Conservation (phyloP, 805 yeast genomes). For the Yarrowia phangngaensis region DNA sequence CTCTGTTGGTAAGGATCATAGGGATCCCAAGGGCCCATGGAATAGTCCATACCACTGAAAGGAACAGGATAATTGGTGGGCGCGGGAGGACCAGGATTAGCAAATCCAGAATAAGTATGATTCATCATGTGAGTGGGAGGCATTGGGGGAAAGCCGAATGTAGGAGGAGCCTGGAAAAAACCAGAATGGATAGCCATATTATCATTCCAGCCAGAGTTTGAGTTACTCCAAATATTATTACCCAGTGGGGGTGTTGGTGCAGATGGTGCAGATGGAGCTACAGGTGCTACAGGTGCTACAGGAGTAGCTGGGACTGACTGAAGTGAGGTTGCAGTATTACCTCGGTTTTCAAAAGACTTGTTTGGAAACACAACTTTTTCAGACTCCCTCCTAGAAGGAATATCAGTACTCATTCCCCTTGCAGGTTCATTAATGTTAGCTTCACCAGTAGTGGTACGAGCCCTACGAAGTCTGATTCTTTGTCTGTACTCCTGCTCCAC, state of each 20-base stretch:
- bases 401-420: constrained; percentile 2
- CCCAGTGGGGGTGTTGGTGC: constrained; percentile 11
- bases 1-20: constrained; percentile 20
- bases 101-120: not conserved
- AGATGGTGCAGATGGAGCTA: not conserved
- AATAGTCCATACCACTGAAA: constrained; percentile 10
- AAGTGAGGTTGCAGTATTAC: too few relatives aligned
- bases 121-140: constrained; percentile 16
- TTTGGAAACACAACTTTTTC: too few relatives aligned
- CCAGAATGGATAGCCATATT: constrained; percentile 10
- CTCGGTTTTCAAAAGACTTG: too few relatives aligned
- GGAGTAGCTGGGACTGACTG: too few relatives aligned
- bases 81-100: constrained; percentile 9
- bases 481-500: constrained; percentile 22
- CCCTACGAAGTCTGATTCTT: constrained; percentile 6
- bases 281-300: too few relatives aligned
- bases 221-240: constrained; percentile 20
- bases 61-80: constrained; percentile 7
- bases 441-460: not conserved
- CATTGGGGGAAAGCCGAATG: constrained; percentile 8
- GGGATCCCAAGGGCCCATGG: constrained; percentile 19
- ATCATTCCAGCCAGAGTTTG: constrained; percentile 13
- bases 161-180: constrained; percentile 6
- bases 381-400: not conserved
- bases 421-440: not conserved